These are phyloP conservation scores for Penicillium frequentans DNA, from an alignment of 2,329 filamentous ascomycete species.

Conservation along the genomic window DNA sequence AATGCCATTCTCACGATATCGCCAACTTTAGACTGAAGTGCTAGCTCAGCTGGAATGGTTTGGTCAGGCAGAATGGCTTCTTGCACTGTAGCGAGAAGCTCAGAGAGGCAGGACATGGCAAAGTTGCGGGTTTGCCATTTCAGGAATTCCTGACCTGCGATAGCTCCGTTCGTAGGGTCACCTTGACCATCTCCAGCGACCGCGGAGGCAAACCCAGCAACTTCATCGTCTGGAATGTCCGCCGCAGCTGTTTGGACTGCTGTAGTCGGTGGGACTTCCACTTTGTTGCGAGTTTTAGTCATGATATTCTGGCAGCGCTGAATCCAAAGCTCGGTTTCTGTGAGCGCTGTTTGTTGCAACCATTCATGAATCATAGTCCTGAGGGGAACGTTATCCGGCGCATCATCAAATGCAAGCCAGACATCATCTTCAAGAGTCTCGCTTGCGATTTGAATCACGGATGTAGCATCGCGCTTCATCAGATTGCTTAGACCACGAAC, in stretches of 20 bases:
- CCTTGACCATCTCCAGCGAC: conserved; percentile 61
- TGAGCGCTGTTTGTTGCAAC: conserved; percentile 84
- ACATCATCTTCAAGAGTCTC: conserved; percentile 83
- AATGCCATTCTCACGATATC: conserved; percentile 97
- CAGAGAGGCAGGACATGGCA: conserved; percentile 83
- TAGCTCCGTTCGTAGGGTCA: conserved; percentile 50
- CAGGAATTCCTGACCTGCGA: conserved; percentile 76
- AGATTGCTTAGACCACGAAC: conserved; percentile 88
- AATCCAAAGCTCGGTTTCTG: conserved; percentile 81
- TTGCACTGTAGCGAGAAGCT: conserved; percentile 74
- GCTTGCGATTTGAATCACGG: conserved; percentile 74
- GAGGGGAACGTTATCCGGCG: conserved; percentile 75
- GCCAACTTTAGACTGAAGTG: conserved; percentile 78
- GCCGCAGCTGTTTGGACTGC: conserved; percentile 51
- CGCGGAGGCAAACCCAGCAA: conserved; percentile 88
- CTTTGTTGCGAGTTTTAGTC: conserved; percentile 77
- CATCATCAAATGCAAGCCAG: conserved; percentile 82
- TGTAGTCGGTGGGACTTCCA: conserved; percentile 44
- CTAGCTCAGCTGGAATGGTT: conserved; percentile 73
- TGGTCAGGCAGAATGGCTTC: conserved; percentile 78
- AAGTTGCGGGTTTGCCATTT: conserved; percentile 96
- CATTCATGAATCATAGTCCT: conserved; percentile 87
- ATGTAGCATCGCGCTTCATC: conserved; percentile 87
- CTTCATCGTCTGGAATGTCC: conserved; percentile 95
- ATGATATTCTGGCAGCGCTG: conserved; percentile 84